Evolutionary conservation across 371 early-diverging fungal species (phyloP).

Genomic region (Chytridium lagenaria): DNA sequence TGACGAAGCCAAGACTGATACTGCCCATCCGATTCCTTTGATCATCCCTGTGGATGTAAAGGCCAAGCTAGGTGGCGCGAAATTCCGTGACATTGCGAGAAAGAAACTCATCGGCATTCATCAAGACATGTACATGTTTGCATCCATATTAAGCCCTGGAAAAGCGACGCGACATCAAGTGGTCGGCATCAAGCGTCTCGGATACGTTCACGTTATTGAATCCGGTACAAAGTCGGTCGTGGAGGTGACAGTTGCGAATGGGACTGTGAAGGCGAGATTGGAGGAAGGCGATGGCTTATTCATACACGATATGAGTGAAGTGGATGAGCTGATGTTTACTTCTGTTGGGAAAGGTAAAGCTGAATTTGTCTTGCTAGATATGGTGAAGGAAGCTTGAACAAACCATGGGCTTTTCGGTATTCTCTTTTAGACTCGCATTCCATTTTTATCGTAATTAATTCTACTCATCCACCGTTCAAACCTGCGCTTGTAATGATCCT

Average conservation of each 20-base stretch:
- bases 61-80: background rate
- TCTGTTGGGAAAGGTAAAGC: slow-evolving; percentile 6
- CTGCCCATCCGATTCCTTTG: background rate
- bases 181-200: background rate
- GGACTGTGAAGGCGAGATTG: background rate
- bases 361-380: slow-evolving; percentile 9
- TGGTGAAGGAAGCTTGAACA: background rate
- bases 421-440: too few relatives aligned
- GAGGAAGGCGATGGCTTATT: slow-evolving; percentile 13
- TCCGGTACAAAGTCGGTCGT: background rate
- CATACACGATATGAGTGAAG: background rate
- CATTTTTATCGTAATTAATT: too few relatives aligned
- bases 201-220: slow-evolving; percentile 8
- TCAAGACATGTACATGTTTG: slow-evolving; percentile 15
- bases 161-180: background rate
- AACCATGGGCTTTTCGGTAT: too few relatives aligned
- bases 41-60: slow-evolving; percentile 7
- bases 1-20: slow-evolving; percentile 24
- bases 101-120: slow-evolving; percentile 16
- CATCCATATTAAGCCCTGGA: background rate
- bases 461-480: too few relatives aligned
- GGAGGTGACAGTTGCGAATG: background rate
- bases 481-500: too few relatives aligned
- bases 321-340: background rate
- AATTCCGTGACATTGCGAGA: background rate